These are phyloP conservation scores for Hypholoma sublateritium DNA, from an alignment of 768 basidiomycete genomes.

Conservation along the genomic window DNA sequence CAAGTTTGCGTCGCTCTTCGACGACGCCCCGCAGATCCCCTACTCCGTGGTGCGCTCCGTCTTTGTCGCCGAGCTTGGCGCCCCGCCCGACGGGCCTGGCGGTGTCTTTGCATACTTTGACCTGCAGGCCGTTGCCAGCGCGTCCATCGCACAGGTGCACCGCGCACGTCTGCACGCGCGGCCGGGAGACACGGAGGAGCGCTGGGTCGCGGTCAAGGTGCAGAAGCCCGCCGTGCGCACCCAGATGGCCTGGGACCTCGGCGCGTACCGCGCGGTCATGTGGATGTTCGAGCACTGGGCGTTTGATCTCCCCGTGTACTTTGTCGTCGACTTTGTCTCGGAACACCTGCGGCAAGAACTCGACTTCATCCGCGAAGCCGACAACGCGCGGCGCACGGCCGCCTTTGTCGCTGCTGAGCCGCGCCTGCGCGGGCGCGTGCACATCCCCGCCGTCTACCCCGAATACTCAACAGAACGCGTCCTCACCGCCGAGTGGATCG, in stretches of 20 bases:
- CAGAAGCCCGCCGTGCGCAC: slow-evolving; percentile 88
- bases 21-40: slow-evolving; percentile 84
- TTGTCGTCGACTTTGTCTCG: slow-evolving; percentile 76
- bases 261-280: slow-evolving; percentile 68
- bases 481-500: slow-evolving; percentile 85
- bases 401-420: slow-evolving; percentile 70
- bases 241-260: slow-evolving; percentile 86
- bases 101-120: slow-evolving; percentile 83
- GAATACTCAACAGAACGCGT: slow-evolving; percentile 75
- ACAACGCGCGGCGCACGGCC: slow-evolving; percentile 73
- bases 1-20: slow-evolving; percentile 82
- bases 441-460: slow-evolving; percentile 76
- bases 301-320: slow-evolving; percentile 86
- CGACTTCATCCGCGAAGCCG: slow-evolving; percentile 78
- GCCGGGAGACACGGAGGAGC: slow-evolving; percentile 34
- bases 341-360: slow-evolving; percentile 83
- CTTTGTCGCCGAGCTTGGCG: slow-evolving; percentile 67
- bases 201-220: slow-evolving; percentile 90
- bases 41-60: slow-evolving; percentile 68
- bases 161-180: slow-evolving; percentile 57
- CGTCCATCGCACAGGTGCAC: slow-evolving; percentile 93
- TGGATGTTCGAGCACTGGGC: slow-evolving; percentile 78
- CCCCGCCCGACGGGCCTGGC: slow-evolving; percentile 60
- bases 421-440: slow-evolving; percentile 63
- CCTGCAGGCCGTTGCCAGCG: slow-evolving; percentile 75